phyloP scores from a whole-genome alignment of 2,329 filamentous ascomycete species.

The Trichoderma atrobrunneum region DNA sequence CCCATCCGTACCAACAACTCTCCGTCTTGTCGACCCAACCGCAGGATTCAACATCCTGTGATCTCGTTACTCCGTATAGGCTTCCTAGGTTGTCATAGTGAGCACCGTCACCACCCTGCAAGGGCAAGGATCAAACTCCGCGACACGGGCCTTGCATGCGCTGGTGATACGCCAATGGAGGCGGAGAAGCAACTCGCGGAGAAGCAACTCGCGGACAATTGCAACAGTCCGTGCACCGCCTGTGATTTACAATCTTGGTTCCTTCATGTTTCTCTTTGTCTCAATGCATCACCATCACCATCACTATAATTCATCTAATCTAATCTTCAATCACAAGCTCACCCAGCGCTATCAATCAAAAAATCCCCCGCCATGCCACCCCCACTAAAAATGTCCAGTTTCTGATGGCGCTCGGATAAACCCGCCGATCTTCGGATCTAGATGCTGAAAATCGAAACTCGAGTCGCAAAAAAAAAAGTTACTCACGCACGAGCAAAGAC shows the following conservation, averaged over 20 bases:
- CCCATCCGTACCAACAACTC: background rate
- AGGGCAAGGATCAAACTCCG: background rate
- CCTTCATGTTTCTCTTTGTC: background rate
- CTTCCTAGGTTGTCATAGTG: background rate
- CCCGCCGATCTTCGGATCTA: slow-evolving; percentile 17
- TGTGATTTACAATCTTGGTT: background rate
- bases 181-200: background rate
- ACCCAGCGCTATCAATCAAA: background rate
- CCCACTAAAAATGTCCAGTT: background rate
- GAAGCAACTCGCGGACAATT: background rate
- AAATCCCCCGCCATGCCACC: background rate
- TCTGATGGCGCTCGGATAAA: background rate
- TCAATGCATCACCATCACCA: background rate
- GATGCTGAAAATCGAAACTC: background rate
- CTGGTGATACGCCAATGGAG: background rate
- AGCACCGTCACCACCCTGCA: background rate
- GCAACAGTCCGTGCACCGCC: background rate
- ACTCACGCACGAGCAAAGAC: background rate
- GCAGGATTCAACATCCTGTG: background rate
- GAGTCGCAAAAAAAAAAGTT: slow-evolving; percentile 4
- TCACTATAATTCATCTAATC: background rate
- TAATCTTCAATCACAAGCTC: background rate
- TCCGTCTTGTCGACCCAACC: background rate
- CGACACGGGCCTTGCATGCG: background rate
- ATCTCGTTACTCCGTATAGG: background rate